phyloP scores from a whole-genome alignment of 331 rosid genomes.

The Saraca asoca region DNA sequence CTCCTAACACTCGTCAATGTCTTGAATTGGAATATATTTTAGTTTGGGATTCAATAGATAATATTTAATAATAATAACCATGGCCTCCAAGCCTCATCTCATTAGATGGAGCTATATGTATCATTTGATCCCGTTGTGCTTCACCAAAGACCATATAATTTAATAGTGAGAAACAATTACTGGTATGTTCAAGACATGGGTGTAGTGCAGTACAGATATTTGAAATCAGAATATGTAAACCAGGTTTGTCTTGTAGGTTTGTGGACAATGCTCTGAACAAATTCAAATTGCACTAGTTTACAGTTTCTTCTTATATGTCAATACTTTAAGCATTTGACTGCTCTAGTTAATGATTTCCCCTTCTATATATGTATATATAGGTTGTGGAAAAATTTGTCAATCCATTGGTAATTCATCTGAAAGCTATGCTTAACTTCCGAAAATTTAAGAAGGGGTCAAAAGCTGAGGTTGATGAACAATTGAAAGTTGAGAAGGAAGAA shows the following conservation, averaged over 20 bases:
- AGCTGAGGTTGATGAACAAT: slow-evolving; percentile 46
- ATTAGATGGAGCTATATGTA: no score
- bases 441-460: slow-evolving; percentile 54
- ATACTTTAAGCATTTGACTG: slow-evolving; percentile 20
- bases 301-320: slow-evolving; percentile 10
- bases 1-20: not conserved
- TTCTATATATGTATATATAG: slow-evolving; percentile 25
- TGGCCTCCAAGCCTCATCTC: no score
- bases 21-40: slow-evolving; percentile 6
- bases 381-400: slow-evolving; percentile 45
- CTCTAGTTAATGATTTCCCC: slow-evolving; percentile 18
- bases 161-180: no score
- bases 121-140: no score
- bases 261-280: slow-evolving; percentile 18
- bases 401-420: slow-evolving; percentile 49
- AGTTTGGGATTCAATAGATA: not conserved
- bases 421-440: slow-evolving; percentile 38
- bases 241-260: slow-evolving; percentile 6
- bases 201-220: slow-evolving; percentile 4
- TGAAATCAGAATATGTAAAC: not conserved
- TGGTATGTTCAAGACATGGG: not conserved
- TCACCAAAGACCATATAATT: no score
- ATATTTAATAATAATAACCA: not conserved
- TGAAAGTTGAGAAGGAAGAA: slow-evolving; percentile 47
- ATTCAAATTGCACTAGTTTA: slow-evolving; percentile 14